phyloP scores from a whole-genome alignment of 2,329 filamentous ascomycete species.

The Cadophora malorum region DNA sequence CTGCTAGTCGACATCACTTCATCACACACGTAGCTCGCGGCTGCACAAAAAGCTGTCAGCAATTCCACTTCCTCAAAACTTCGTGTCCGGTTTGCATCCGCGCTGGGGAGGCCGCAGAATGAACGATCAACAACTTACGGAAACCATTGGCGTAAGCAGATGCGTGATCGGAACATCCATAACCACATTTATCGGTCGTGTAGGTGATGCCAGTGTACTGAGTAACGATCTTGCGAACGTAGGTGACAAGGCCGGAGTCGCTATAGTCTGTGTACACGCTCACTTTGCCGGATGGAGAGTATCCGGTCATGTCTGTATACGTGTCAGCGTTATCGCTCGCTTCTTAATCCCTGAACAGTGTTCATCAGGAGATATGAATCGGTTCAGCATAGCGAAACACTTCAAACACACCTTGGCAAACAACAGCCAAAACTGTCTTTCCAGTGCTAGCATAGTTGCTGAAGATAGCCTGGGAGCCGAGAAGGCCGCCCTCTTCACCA shows the following conservation, averaged over 20 bases:
- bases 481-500: slow-evolving; percentile 83
- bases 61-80: too few species aligned
- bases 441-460: slow-evolving; percentile 72
- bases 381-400: neutral
- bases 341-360: too few species aligned
- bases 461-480: slow-evolving; percentile 89
- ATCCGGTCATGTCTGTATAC: slow-evolving; percentile 72
- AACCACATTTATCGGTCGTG: slow-evolving; percentile 13
- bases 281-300: slow-evolving; percentile 15
- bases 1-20: neutral
- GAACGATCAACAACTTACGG: slow-evolving; percentile 2
- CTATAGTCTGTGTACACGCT: slow-evolving; percentile 20
- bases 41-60: neutral
- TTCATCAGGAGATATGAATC: too few species aligned
- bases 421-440: slow-evolving; percentile 86
- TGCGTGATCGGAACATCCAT: slow-evolving; percentile 18
- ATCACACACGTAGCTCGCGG: slow-evolving; percentile 18
- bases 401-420: slow-evolving; percentile 76
- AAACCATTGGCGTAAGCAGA: slow-evolving; percentile 17
- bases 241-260: slow-evolving; percentile 8
- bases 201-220: slow-evolving; percentile 7
- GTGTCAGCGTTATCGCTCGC: neutral
- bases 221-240: slow-evolving; percentile 2
- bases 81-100: too few species aligned
- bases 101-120: too few species aligned